These are phyloP conservation scores for Metschnikowia matae DNA, from an alignment of 805 yeast species.

Conservation along the genomic window DNA sequence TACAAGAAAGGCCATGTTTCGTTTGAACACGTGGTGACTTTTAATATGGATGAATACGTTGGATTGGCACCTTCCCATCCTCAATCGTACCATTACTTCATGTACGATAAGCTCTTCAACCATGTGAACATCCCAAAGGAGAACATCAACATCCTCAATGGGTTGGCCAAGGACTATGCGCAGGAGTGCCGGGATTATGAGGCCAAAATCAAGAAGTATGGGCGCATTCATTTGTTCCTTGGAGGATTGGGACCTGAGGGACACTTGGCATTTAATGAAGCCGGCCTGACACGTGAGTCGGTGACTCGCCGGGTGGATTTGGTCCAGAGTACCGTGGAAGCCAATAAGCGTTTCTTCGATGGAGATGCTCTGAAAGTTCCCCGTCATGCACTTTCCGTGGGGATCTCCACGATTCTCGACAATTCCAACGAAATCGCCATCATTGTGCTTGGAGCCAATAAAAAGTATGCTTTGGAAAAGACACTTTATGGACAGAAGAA, in stretches of 20 bases:
- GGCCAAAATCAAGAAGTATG: slow-evolving; percentile 42
- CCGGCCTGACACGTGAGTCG: slow-evolving; percentile 46
- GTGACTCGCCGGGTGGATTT: slow-evolving; percentile 45
- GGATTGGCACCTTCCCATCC: slow-evolving; percentile 44
- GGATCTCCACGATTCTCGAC: slow-evolving; percentile 54
- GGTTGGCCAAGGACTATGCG: slow-evolving; percentile 44
- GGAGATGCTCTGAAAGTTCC: slow-evolving; percentile 48
- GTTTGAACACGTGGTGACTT: slow-evolving; percentile 52
- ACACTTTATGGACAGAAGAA: slow-evolving; percentile 38
- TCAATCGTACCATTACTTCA: slow-evolving; percentile 56
- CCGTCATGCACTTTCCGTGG: slow-evolving; percentile 48
- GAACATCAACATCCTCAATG: slow-evolving; percentile 53
- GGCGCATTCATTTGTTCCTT: slow-evolving; percentile 49
- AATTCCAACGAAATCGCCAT: slow-evolving; percentile 50
- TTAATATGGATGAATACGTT: slow-evolving; percentile 60
- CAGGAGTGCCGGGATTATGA: slow-evolving; percentile 48
- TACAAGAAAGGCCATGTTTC: slow-evolving; percentile 40
- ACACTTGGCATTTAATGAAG: slow-evolving; percentile 58
- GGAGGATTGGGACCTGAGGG: slow-evolving; percentile 64
- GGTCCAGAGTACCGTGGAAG: slow-evolving; percentile 47
- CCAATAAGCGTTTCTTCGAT: slow-evolving; percentile 51
- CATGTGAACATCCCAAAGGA: slow-evolving; percentile 50
- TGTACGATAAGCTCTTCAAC: slow-evolving; percentile 52
- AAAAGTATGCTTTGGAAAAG: slow-evolving; percentile 44
- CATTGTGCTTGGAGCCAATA: slow-evolving; percentile 47